Evolutionary conservation across 2,329 filamentous ascomycete species (phyloP).

Genomic region (Clathrospora elynae): DNA sequence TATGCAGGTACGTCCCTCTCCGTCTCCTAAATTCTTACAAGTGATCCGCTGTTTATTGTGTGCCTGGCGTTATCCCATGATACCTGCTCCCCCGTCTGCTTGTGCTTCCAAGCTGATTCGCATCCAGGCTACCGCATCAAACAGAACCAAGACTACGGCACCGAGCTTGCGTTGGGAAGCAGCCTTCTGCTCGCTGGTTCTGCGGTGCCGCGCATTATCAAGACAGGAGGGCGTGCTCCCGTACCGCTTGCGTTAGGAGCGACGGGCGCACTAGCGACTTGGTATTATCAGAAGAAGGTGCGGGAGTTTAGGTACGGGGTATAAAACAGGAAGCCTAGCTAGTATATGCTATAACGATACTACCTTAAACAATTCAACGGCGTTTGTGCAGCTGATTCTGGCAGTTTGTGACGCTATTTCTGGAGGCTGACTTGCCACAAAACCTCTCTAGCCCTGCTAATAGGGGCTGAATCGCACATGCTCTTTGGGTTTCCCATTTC

Average conservation of each 20-base stretch:
- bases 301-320: slow-evolving; percentile 38
- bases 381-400: too few relatives aligned
- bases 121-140: slow-evolving; percentile 34
- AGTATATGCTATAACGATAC: too few relatives aligned
- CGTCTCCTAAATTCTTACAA: not conserved
- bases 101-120: not conserved
- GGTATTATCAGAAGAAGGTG: slow-evolving; percentile 41
- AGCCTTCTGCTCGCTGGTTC: slow-evolving; percentile 32
- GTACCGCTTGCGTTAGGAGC: slow-evolving; percentile 34
- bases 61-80: too few relatives aligned
- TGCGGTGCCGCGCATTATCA: slow-evolving; percentile 34
- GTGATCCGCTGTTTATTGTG: not conserved
- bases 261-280: slow-evolving; percentile 32
- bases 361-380: too few relatives aligned
- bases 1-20: slow-evolving; percentile 26
- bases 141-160: slow-evolving; percentile 37
- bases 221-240: slow-evolving; percentile 35
- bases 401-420: too few relatives aligned
- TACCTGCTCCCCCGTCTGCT: too few relatives aligned
- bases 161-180: slow-evolving; percentile 36
- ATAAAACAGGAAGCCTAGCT: slow-evolving; percentile 15
- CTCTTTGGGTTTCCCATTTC: too few relatives aligned
- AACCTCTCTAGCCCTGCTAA: too few relatives aligned
- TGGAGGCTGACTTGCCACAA: too few relatives aligned
- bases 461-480: too few relatives aligned